Percentiles rank a stretch among this genome's conserved stretches.
Conservation (phyloP, 192 early-diverging fungal genomes). For the Podila horticola region DNA sequence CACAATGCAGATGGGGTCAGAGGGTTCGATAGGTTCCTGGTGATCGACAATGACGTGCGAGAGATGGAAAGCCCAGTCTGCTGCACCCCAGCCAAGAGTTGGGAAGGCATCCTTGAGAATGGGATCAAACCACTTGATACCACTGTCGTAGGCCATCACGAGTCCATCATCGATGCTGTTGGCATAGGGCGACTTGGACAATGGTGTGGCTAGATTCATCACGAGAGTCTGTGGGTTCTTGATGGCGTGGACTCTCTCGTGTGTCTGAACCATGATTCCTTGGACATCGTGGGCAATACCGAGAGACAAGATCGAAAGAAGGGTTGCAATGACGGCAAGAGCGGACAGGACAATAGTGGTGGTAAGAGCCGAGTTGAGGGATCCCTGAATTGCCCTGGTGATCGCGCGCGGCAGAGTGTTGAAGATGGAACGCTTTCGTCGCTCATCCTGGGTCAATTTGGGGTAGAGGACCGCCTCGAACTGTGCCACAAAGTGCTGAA, state of each 20-base stretch:
- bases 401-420: slow-evolving; percentile 9
- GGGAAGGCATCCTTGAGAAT: slow-evolving; percentile 47
- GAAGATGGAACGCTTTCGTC: slow-evolving; percentile 19
- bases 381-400: slow-evolving; percentile 21
- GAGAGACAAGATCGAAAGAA: slow-evolving; percentile 19
- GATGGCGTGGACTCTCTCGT: slow-evolving; percentile 17
- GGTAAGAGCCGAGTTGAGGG: slow-evolving; percentile 38
- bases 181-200: not conserved
- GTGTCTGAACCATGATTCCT: slow-evolving; percentile 35
- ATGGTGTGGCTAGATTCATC: not conserved
- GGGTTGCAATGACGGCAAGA: slow-evolving; percentile 4
- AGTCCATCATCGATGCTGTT: slow-evolving; percentile 18
- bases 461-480: slow-evolving; percentile 26
- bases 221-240: slow-evolving; percentile 1
- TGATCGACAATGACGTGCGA: slow-evolving; percentile 30
- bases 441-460: slow-evolving; percentile 8
- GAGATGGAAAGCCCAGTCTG: slow-evolving; percentile 35
- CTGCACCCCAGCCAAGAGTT: slow-evolving; percentile 26
- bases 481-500: slow-evolving; percentile 16
- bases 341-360: slow-evolving; percentile 34
- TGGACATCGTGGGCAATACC: slow-evolving; percentile 46
- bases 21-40: not conserved
- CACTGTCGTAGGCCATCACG: slow-evolving; percentile 28
- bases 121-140: slow-evolving; percentile 36
- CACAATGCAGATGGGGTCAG: not conserved